Conservation (phyloP, 2,329 filamentous ascomycete genomes). For the Diplodia seriata region DNA sequence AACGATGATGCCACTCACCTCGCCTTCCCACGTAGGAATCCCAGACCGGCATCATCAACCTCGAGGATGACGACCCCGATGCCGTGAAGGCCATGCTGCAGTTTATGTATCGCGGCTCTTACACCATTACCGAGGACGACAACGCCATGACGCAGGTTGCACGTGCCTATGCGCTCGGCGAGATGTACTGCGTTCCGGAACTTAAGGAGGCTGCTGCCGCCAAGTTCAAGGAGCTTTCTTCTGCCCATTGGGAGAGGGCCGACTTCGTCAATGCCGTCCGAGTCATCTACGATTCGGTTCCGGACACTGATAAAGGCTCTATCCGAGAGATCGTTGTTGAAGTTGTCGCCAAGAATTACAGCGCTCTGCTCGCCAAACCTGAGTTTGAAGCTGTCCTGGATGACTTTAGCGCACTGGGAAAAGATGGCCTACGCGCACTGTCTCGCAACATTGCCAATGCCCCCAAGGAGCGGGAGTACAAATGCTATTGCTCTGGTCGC, state of each 20-base stretch:
- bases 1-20: too few relatives aligned
- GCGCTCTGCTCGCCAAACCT: background rate
- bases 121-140: conserved; percentile 50
- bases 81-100: conserved; percentile 81
- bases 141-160: background rate
- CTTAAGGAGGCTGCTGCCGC: background rate
- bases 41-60: conserved; percentile 58
- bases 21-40: background rate
- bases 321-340: background rate
- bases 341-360: background rate
- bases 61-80: conserved; percentile 71
- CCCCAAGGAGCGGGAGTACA: too few relatives aligned
- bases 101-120: conserved; percentile 83
- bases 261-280: background rate
- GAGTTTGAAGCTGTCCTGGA: background rate
- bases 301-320: background rate
- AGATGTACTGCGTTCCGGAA: background rate
- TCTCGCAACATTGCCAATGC: too few relatives aligned
- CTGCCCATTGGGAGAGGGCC: background rate
- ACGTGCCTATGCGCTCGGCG: background rate
- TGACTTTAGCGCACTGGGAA: background rate
- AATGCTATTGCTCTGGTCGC: too few relatives aligned
- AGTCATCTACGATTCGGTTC: background rate
- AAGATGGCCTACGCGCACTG: background rate
- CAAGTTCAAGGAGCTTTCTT: background rate